Conservation (phyloP, 257 asterid species). For the Solanum arcanum region DNA sequence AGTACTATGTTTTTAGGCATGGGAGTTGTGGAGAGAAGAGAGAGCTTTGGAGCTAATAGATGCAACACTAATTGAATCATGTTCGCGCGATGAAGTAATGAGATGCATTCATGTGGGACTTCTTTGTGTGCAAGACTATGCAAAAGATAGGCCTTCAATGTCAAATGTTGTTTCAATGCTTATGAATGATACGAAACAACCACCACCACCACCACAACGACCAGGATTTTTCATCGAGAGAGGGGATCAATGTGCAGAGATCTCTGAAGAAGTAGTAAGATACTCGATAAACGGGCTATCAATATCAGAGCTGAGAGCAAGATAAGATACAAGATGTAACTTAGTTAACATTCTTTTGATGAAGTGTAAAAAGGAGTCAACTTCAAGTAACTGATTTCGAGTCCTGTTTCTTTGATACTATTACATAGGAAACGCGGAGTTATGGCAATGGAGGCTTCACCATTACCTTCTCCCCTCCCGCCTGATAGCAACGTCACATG, state of each 20-base stretch:
- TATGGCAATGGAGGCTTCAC: neutral
- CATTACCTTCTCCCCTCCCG: neutral
- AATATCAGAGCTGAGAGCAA: slow-evolving; percentile 12
- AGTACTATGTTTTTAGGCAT: slow-evolving; percentile 15
- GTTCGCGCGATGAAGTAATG: neutral
- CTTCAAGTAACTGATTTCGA: neutral
- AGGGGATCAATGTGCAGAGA: neutral
- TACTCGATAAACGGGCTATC: slow-evolving; percentile 6
- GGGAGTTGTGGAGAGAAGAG: slow-evolving; percentile 26
- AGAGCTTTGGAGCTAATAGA: slow-evolving; percentile 19
- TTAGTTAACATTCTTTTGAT: neutral
- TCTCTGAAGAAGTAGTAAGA: neutral
- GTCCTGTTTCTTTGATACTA: neutral
- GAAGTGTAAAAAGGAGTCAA: neutral
- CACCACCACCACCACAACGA: slow-evolving; percentile 12
- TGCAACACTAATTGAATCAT: neutral
- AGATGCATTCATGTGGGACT: slow-evolving; percentile 25
- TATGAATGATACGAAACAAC: neutral
- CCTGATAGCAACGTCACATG: neutral
- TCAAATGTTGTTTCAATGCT: slow-evolving; percentile 22
- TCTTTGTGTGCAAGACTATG: slow-evolving; percentile 29
- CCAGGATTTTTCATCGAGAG: slow-evolving; percentile 20
- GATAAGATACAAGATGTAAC: neutral
- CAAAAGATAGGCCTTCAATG: slow-evolving; percentile 26
- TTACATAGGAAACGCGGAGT: neutral